Base-by-base conservation (phyloP, 2,329 filamentous ascomycete species). In the Fusarium sp. region DNA sequence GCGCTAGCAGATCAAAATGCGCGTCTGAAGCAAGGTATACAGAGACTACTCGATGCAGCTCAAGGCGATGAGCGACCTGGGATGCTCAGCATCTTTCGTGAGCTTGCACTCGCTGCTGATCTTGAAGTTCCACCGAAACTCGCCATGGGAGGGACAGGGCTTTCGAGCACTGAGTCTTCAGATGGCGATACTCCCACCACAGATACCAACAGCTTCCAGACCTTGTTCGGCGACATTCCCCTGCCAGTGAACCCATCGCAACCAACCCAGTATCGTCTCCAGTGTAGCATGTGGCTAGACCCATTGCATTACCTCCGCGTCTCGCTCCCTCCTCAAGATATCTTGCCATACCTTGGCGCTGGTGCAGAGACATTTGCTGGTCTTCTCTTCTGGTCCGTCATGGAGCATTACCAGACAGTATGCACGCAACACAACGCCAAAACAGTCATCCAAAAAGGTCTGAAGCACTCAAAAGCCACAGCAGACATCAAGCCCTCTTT, bases 281-380 rank as follows among this genome's bases (percentile, higher is more conserved):
- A 68, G 22, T 68, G 55, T 3, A 24, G 66, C 8, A 36, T 68
- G 20, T 68, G 66, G 66, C 14, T 68, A 9, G 64, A 68, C 8
- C 66, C 64, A 1, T 7, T 68, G 0, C 66, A 68, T 1, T 68
- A 68, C 36, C 22, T 68, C 0, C 41, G 36, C 17, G 55, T 62
- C 8, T 62, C 66, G 0, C 3, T 68, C 0, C 66, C 66, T 1
- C 66, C 66, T 1, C 66, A 68, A 39, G 66, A 68, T 0, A 61
- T 68, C 22, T 12, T 68, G 0, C 66, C 66, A 1, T 68, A 68
- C 2, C 39, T 68, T 0, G 66, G 66, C 0, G 0, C 48, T 0
- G 64, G 66, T 6, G 66, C 66, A 0, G 55, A 55, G 1, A 24
- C 55, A 0, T 55, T 68, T 0, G 55, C 55, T 0, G 66, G 66